Conservation (phyloP, 768 basidiomycete species). For the Melanogaster broomeanus region DNA sequence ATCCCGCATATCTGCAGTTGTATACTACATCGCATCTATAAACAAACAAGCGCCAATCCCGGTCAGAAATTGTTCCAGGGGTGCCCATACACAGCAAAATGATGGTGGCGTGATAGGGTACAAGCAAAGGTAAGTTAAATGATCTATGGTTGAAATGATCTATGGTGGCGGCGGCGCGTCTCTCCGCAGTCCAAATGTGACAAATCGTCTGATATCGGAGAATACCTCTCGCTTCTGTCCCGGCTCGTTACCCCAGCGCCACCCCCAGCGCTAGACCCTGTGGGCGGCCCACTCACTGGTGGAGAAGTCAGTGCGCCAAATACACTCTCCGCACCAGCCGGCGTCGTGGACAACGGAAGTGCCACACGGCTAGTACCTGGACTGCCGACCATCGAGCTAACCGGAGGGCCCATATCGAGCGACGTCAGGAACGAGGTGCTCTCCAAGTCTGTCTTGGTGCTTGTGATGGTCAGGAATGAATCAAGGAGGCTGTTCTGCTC, state of each 20-base stretch:
- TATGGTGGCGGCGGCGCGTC: constrained; percentile 47
- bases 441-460: constrained; percentile 86
- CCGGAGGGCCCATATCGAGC: constrained; percentile 92
- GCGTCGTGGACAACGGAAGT: constrained; percentile 43
- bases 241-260: constrained; percentile 42
- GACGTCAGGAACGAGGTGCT: constrained; percentile 90
- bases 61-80: background rate
- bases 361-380: constrained; percentile 65
- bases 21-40: constrained; percentile 17
- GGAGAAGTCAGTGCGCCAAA: constrained; percentile 61
- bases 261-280: constrained; percentile 53
- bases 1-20: constrained; percentile 12
- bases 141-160: background rate
- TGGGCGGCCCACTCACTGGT: constrained; percentile 61
- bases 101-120: constrained; percentile 13
- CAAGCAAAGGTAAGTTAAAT: background rate
- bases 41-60: constrained; percentile 1
- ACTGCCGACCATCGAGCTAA: constrained; percentile 57
- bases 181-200: constrained; percentile 84
- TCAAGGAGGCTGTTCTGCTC: constrained; percentile 91
- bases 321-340: constrained; percentile 51
- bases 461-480: constrained; percentile 89
- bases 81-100: background rate
- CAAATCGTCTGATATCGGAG: constrained; percentile 84
- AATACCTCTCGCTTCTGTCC: constrained; percentile 75